Conservation (phyloP, 306 rosid genomes). For the Canavalia ensiformis region DNA sequence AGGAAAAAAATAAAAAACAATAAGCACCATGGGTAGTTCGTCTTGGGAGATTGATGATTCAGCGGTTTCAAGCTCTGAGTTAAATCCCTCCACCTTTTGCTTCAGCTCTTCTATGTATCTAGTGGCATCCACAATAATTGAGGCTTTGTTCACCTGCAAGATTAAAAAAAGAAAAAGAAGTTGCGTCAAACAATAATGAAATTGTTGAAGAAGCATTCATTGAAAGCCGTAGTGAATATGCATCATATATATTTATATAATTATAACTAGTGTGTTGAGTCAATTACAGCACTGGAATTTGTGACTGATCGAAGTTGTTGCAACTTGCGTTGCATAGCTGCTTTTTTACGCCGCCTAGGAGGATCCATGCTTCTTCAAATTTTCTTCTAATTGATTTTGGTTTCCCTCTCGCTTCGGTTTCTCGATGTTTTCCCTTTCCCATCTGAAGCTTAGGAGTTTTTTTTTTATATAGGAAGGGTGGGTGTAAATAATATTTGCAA, state of each 20-base stretch:
- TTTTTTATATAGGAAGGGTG: slow-evolving; percentile 40
- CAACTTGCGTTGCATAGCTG: slow-evolving; percentile 56
- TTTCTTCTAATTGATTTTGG: slow-evolving; percentile 30
- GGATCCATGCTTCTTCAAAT: slow-evolving; percentile 57
- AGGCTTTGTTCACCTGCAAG: slow-evolving; percentile 73
- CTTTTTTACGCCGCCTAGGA: slow-evolving; percentile 61
- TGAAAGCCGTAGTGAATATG: not conserved
- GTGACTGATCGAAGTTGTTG: slow-evolving; percentile 46
- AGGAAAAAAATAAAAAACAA: not conserved
- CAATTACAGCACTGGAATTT: slow-evolving; percentile 46
- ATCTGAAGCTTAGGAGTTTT: slow-evolving; percentile 10
- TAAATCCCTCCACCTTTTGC: slow-evolving; percentile 66
- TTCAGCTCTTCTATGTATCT: slow-evolving; percentile 78
- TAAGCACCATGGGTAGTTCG: slow-evolving; percentile 63
- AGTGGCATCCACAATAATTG: slow-evolving; percentile 80
- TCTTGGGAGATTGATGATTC: slow-evolving; percentile 53
- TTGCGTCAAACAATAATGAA: not conserved
- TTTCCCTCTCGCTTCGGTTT: not conserved
- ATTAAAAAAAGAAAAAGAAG: not conserved
- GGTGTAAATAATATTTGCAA: slow-evolving; percentile 42
- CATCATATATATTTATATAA: not conserved
- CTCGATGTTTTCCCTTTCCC: slow-evolving; percentile 22
- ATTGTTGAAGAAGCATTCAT: not conserved
- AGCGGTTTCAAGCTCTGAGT: slow-evolving; percentile 59
- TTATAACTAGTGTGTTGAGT: not conserved